phyloP scores from a whole-genome alignment of 441 rosid genomes.

The Isatis lusitanica region DNA sequence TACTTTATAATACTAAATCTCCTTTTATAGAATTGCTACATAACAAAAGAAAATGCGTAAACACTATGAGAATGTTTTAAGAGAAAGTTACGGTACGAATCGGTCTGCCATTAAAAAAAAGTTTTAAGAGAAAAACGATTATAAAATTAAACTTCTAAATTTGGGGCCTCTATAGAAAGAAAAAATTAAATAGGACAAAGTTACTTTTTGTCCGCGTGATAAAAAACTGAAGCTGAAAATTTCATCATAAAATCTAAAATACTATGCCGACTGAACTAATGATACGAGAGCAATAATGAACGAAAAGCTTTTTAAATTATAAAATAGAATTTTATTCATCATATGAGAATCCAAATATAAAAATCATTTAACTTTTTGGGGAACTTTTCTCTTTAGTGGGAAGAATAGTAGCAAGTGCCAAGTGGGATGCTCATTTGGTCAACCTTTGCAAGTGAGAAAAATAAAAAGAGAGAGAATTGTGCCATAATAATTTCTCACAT shows the following conservation, averaged over 20 bases:
- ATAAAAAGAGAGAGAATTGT: constrained; percentile 31
- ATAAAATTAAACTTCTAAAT: neutral
- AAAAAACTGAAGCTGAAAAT: neutral
- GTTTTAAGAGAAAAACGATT: neutral
- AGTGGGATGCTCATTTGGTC: constrained; percentile 75
- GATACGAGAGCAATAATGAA: neutral
- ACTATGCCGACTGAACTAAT: constrained; percentile 13
- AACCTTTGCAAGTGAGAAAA: constrained; percentile 57
- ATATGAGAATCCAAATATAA: constrained; percentile 22
- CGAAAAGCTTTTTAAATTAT: neutral
- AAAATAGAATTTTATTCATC: constrained; percentile 1
- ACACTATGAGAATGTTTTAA: too few species aligned
- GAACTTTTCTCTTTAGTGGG: constrained; percentile 36
- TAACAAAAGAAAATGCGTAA: neutral
- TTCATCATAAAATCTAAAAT: constrained; percentile 2
- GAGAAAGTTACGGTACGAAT: too few species aligned
- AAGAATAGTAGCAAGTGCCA: constrained; percentile 40
- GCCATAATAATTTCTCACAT: constrained; percentile 39
- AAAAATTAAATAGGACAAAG: neutral
- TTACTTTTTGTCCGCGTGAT: neutral
- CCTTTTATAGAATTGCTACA: neutral
- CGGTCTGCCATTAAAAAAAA: too few species aligned
- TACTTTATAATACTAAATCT: neutral
- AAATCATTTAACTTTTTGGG: neutral
- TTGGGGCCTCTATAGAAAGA: neutral